These are phyloP conservation scores for Fomitopsis palustris DNA, from an alignment of 1,284 basidiomycete species.

Conservation along the genomic window DNA sequence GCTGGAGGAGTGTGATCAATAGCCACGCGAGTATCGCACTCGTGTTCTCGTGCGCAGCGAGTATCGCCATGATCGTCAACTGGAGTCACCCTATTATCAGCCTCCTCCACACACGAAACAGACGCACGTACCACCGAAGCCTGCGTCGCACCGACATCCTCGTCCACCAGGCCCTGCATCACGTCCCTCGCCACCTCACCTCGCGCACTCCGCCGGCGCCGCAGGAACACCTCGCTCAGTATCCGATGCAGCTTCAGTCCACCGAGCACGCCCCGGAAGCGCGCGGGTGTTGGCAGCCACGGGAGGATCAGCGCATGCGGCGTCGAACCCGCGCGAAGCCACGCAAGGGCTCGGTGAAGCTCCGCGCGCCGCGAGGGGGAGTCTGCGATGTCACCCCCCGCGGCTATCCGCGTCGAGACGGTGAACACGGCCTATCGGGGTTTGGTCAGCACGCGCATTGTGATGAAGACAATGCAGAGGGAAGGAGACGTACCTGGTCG, in stretches of 20 bases:
- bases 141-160: neutral
- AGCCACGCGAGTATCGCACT: conserved; percentile 2
- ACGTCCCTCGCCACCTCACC: neutral
- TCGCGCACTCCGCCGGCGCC: neutral
- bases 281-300: neutral
- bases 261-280: neutral
- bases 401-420: neutral
- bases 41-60: neutral
- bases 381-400: neutral
- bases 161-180: neutral
- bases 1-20: neutral
- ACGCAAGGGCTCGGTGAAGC: neutral
- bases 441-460: neutral
- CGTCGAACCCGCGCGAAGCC: neutral
- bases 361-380: neutral
- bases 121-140: neutral
- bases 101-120: neutral
- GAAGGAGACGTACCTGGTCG: neutral
- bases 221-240: neutral
- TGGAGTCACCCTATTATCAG: neutral
- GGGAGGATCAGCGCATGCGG: neutral
- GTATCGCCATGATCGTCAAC: neutral
- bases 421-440: neutral
- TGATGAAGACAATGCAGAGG: neutral
- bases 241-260: neutral